phyloP scores from a whole-genome alignment of 495 filamentous ascomycete species.

The Astrothelium macrocarpum region DNA sequence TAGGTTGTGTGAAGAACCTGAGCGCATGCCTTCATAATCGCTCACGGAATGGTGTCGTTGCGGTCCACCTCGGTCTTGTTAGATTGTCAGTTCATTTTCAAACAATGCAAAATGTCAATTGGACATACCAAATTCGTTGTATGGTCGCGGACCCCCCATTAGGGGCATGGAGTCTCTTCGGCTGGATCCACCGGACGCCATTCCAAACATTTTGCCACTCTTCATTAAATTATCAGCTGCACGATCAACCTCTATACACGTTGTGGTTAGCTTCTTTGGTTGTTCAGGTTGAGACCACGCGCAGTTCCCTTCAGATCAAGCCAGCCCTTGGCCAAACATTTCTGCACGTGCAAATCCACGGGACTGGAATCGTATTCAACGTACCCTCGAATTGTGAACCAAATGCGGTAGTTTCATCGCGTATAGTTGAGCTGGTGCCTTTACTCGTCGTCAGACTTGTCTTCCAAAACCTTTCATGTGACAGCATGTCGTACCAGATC shows the following conservation, averaged over 20 bases:
- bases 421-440: constrained; percentile 69
- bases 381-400: constrained; percentile 86
- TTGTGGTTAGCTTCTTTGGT: background rate
- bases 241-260: constrained; percentile 76
- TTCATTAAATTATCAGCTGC: constrained; percentile 92
- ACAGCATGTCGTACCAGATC: constrained; percentile 61
- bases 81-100: constrained; percentile 11
- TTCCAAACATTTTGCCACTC: constrained; percentile 78
- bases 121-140: background rate
- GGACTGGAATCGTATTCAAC: constrained; percentile 16
- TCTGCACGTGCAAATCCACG: background rate
- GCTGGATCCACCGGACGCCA: constrained; percentile 32
- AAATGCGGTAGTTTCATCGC: constrained; percentile 73
- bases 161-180: constrained; percentile 77
- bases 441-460: background rate
- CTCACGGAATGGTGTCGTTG: constrained; percentile 75
- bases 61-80: constrained; percentile 31
- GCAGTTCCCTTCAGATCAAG: background rate
- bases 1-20: constrained; percentile 67
- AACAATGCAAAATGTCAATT: background rate
- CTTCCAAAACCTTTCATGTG: constrained; percentile 4
- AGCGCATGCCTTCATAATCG: constrained; percentile 70
- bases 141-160: background rate
- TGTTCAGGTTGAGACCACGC: background rate
- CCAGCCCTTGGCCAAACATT: background rate